Conservation (phyloP, 768 basidiomycete genomes). For the Leccinum rimulosum region DNA sequence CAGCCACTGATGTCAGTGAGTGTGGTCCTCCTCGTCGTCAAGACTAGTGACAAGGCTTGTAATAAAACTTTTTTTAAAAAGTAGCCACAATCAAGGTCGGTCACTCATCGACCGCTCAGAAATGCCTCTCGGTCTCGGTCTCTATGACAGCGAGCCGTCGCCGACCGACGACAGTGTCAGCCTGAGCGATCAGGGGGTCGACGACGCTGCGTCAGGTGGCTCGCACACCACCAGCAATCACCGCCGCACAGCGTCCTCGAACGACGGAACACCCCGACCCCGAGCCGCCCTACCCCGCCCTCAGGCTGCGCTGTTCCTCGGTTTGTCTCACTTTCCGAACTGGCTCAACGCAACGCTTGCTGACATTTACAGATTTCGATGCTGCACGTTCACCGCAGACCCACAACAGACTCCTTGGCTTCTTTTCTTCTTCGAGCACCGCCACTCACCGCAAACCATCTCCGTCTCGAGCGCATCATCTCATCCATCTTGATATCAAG, state of each 20-base stretch:
- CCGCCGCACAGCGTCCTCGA: conserved; percentile 39
- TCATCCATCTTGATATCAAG: conserved; percentile 32
- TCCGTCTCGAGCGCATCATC: conserved; percentile 20
- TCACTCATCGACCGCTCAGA: conserved; percentile 5
- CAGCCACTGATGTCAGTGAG: conserved; percentile 17
- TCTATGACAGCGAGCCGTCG: conserved; percentile 21
- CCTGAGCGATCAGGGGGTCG: conserved; percentile 9
- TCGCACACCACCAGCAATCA: conserved; percentile 19
- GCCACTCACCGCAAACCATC: conserved; percentile 36
- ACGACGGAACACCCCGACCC: conserved; percentile 50
- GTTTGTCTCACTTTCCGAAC: conserved; percentile 15
- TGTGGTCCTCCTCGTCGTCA: background rate
- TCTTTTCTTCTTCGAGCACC: conserved; percentile 35
- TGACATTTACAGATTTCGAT: conserved; percentile 19
- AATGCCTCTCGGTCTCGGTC: conserved; percentile 25
- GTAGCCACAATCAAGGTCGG: conserved; percentile 18
- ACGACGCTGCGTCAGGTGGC: conserved; percentile 3
- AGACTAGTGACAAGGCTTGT: conserved; percentile 7
- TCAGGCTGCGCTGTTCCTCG: conserved; percentile 13
- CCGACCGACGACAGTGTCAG: conserved; percentile 4
- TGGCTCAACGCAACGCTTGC: background rate
- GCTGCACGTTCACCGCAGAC: conserved; percentile 18
- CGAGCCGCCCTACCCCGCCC: conserved; percentile 29
- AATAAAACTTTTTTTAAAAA: background rate
- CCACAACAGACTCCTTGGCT: conserved; percentile 29